Conservation (phyloP, 2,329 filamentous ascomycete species). For the Mariannaea sp. region DNA sequence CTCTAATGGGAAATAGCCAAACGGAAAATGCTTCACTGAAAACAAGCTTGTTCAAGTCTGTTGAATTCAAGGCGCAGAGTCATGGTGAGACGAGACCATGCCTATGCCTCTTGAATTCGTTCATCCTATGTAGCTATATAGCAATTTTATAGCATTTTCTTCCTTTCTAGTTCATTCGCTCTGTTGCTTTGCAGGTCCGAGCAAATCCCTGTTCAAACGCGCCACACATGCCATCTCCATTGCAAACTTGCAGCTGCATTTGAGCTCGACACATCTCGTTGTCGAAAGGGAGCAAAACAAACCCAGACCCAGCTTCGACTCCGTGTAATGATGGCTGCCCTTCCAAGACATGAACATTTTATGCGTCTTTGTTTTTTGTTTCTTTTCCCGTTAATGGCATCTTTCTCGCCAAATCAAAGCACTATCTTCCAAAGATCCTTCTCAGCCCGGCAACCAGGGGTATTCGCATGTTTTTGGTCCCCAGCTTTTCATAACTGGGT, state of each 20-base stretch:
- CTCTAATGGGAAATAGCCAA: too few species aligned
- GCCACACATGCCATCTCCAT: constrained; percentile 24
- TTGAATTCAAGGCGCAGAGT: constrained; percentile 24
- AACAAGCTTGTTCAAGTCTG: background rate
- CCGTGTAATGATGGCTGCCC: constrained; percentile 27
- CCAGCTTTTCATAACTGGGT: constrained; percentile 42
- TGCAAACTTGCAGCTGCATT: constrained; percentile 13
- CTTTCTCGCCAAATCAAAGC: constrained; percentile 35
- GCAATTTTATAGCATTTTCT: constrained; percentile 35
- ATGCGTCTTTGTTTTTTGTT: constrained; percentile 30
- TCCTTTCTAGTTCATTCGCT: constrained; percentile 16
- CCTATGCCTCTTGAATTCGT: constrained; percentile 29
- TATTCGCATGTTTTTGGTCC: constrained; percentile 43
- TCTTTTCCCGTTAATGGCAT: constrained; percentile 35
- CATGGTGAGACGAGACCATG: constrained; percentile 18
- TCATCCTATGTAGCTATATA: constrained; percentile 29
- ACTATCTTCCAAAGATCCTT: constrained; percentile 34
- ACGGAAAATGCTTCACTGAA: too few species aligned
- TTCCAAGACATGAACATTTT: constrained; percentile 27
- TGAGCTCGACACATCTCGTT: constrained; percentile 24
- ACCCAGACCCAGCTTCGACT: constrained; percentile 28
- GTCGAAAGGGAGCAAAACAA: constrained; percentile 24
- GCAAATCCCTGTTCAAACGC: background rate
- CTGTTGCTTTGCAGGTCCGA: background rate
- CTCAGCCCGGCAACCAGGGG: constrained; percentile 37